Conservation (phyloP, 2,329 filamentous ascomycete species). For the Aureobasidium vineae region DNA sequence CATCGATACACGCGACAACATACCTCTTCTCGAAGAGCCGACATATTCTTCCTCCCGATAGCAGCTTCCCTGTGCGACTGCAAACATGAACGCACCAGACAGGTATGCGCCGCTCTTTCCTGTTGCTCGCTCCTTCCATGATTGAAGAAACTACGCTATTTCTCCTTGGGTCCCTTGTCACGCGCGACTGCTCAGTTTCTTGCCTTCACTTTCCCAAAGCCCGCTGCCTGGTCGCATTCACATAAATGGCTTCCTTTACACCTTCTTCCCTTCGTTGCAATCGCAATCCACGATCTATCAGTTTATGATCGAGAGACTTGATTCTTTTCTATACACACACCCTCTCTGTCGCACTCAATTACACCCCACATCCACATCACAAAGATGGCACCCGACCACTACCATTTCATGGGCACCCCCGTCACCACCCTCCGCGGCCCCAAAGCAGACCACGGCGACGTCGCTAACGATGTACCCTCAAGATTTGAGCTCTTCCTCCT, state of each 20-base stretch:
- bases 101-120: constrained; percentile 44
- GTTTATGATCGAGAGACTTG: not conserved
- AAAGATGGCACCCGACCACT: constrained; percentile 25
- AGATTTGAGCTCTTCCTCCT: constrained; percentile 96
- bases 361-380: not conserved
- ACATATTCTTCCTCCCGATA: not conserved
- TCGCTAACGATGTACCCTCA: constrained; percentile 36
- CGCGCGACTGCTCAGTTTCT: constrained; percentile 1
- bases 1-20: not conserved
- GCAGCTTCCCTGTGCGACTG: constrained; percentile 4
- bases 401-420: constrained; percentile 29
- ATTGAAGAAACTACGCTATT: not conserved
- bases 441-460: constrained; percentile 20
- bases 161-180: not conserved
- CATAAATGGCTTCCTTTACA: constrained; percentile 2
- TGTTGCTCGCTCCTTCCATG: constrained; percentile 3
- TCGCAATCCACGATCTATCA: not conserved
- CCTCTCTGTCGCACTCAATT: not conserved
- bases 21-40: constrained; percentile 11
- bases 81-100: constrained; percentile 55
- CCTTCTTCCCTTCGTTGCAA: not conserved
- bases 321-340: not conserved
- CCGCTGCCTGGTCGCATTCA: not conserved
- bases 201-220: not conserved
- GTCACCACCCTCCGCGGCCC: constrained; percentile 28